Percentiles rank a stretch among this genome's conserved stretches.
phyloP scores from a whole-genome alignment of 176 grass and related monocot species.

The Calamus simplicifolius region DNA sequence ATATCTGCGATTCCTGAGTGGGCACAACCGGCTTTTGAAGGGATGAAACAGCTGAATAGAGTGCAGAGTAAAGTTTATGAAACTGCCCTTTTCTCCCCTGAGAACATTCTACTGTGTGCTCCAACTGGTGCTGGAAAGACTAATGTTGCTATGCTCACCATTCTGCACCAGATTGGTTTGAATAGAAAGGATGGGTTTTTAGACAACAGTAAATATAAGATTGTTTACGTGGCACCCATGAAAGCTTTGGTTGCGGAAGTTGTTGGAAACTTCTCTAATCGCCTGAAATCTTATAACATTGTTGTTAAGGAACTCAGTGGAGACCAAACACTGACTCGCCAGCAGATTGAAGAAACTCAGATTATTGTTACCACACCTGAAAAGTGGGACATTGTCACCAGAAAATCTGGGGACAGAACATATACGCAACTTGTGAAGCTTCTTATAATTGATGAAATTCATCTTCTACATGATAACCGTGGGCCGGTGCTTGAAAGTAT shows the following conservation, averaged over 20 bases:
- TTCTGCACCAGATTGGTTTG: conserved; percentile 82
- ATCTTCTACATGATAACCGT: conserved; percentile 93
- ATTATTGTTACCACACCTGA: conserved; percentile 98
- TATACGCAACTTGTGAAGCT: conserved; percentile 95
- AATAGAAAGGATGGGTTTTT: conserved; percentile 71
- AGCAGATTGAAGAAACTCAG: conserved; percentile 97
- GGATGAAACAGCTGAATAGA: conserved; percentile 84
- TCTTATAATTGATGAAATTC: conserved; percentile 90
- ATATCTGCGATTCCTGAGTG: conserved; percentile 73
- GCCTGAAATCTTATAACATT: conserved; percentile 50
- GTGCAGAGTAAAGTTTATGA: conserved; percentile 94
- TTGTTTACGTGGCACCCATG: conserved; percentile 97
- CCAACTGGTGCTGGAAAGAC: conserved; percentile 98
- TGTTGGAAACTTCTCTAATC: conserved; percentile 76
- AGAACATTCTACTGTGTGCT: conserved; percentile 85
- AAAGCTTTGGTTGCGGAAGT: conserved; percentile 97
- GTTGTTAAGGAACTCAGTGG: conserved; percentile 90
- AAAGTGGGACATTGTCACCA: conserved; percentile 97
- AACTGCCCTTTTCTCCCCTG: conserved; percentile 64
- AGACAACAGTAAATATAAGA: conserved; percentile 84
- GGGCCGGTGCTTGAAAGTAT: conserved; percentile 97
- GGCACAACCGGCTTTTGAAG: conserved; percentile 61
- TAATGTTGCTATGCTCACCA: conserved; percentile 84
- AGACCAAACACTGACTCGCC: conserved; percentile 72
- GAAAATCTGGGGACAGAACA: conserved; percentile 94